Percentiles rank a stretch among this genome's conserved stretches.
Conservation (phyloP, 441 rosid species). For the Corymbia citriodora region DNA sequence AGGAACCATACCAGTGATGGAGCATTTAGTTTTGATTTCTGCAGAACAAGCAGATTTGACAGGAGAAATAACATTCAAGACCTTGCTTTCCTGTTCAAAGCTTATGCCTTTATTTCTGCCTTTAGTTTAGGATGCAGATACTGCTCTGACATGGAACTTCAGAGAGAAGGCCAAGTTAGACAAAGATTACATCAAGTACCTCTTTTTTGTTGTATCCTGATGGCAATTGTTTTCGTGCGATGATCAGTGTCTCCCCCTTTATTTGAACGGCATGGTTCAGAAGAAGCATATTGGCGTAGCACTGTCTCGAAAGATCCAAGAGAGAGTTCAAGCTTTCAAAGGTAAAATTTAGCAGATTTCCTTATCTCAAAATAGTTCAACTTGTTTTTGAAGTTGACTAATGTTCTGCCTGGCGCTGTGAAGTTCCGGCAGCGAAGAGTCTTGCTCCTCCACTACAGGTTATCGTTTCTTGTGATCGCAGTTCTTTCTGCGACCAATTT, state of each 20-base stretch:
- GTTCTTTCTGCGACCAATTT: background rate
- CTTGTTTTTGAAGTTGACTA: slow-evolving; percentile 9
- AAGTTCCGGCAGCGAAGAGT: slow-evolving; percentile 64
- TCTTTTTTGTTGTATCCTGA: background rate
- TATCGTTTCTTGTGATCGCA: background rate
- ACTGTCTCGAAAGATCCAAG: slow-evolving; percentile 31
- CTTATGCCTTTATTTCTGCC: background rate
- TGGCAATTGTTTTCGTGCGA: background rate
- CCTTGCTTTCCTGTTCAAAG: background rate
- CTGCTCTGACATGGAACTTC: background rate
- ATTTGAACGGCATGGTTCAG: slow-evolving; percentile 10
- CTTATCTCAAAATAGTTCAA: slow-evolving; percentile 9
- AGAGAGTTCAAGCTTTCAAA: slow-evolving; percentile 43
- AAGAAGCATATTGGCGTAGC: slow-evolving; percentile 31
- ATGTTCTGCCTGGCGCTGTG: slow-evolving; percentile 10
- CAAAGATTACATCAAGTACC: background rate
- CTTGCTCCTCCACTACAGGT: slow-evolving; percentile 53
- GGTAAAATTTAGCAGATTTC: slow-evolving; percentile 31
- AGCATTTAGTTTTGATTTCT: background rate
- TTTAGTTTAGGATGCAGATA: background rate
- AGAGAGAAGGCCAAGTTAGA: background rate
- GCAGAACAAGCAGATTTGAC: background rate
- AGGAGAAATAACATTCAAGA: background rate
- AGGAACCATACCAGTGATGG: background rate
- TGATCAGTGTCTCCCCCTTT: slow-evolving; percentile 18